phyloP scores from a whole-genome alignment of 805 yeast genomes.

The Wickerhamomyces chaumierensis region DNA sequence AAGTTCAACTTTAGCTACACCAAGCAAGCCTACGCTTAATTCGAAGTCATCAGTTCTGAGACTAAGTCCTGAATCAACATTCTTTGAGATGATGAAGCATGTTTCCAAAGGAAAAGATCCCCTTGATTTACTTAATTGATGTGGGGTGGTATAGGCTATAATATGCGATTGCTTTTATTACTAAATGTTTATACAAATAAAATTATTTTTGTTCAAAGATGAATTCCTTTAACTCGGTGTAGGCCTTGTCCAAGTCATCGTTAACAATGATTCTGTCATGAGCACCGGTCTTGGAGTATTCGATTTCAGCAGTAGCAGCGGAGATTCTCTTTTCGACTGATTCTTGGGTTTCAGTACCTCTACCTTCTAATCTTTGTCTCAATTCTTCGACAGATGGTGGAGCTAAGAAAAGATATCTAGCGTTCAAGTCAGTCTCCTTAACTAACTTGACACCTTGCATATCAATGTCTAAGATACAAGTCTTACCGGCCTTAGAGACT shows the following conservation, averaged over 20 bases:
- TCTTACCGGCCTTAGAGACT: slow-evolving; percentile 43
- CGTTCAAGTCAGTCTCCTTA: slow-evolving; percentile 70
- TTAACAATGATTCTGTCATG: slow-evolving; percentile 85
- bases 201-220: slow-evolving; percentile 33
- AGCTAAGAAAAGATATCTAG: slow-evolving; percentile 76
- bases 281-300: slow-evolving; percentile 80
- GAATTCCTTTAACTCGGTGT: slow-evolving; percentile 67
- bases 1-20: background rate
- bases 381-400: slow-evolving; percentile 87
- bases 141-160: background rate
- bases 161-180: background rate
- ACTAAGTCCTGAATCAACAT: background rate
- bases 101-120: slow-evolving; percentile 2
- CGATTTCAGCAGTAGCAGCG: slow-evolving; percentile 86
- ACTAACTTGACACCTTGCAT: slow-evolving; percentile 98
- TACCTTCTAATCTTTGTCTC: slow-evolving; percentile 61
- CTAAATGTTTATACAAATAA: too few species aligned
- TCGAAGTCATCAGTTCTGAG: too few species aligned
- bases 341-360: slow-evolving; percentile 94
- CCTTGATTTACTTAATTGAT: background rate
- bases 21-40: background rate
- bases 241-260: slow-evolving; percentile 86
- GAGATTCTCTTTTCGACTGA: slow-evolving; percentile 71
- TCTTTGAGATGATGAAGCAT: slow-evolving; percentile 1
- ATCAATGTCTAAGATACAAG: slow-evolving; percentile 92